These are phyloP conservation scores for Piper betle DNA, from an alignment of 164 flowering plant species.

Conservation along the genomic window DNA sequence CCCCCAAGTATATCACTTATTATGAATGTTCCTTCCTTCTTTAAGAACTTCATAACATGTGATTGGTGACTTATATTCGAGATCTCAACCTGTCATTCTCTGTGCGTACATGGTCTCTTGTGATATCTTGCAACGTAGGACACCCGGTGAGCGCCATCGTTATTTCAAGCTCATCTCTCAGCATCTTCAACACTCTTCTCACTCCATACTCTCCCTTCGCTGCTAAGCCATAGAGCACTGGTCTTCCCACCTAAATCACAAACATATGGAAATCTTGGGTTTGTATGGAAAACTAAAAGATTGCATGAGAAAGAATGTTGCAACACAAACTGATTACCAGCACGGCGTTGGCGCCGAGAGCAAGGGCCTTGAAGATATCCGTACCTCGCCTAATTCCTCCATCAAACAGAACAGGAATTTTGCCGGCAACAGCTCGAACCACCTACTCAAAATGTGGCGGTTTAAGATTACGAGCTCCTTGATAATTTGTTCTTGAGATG, in stretches of 20 bases:
- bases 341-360: slow-evolving; percentile 85
- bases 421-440: slow-evolving; percentile 57
- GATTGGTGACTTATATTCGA: no score
- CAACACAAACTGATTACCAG: slow-evolving; percentile 26
- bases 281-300: no score
- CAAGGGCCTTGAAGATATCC: slow-evolving; percentile 79
- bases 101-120: slow-evolving; percentile 37
- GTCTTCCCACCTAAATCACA: slow-evolving; percentile 40
- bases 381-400: slow-evolving; percentile 82
- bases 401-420: slow-evolving; percentile 60
- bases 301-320: not conserved
- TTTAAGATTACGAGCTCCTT: no score
- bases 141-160: slow-evolving; percentile 71
- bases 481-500: no score
- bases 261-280: no score
- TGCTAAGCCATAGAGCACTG: slow-evolving; percentile 47
- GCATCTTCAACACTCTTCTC: slow-evolving; percentile 41
- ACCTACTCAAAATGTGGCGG: slow-evolving; percentile 17
- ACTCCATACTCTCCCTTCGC: slow-evolving; percentile 41
- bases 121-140: slow-evolving; percentile 36
- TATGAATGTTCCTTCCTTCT: no score
- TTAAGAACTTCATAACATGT: no score
- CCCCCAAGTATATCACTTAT: not conserved
- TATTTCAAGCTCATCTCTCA: slow-evolving; percentile 57
- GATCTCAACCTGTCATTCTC: slow-evolving; percentile 25